These are phyloP conservation scores for Akebia trifoliata DNA, from an alignment of 164 flowering plant species.

Conservation along the genomic window DNA sequence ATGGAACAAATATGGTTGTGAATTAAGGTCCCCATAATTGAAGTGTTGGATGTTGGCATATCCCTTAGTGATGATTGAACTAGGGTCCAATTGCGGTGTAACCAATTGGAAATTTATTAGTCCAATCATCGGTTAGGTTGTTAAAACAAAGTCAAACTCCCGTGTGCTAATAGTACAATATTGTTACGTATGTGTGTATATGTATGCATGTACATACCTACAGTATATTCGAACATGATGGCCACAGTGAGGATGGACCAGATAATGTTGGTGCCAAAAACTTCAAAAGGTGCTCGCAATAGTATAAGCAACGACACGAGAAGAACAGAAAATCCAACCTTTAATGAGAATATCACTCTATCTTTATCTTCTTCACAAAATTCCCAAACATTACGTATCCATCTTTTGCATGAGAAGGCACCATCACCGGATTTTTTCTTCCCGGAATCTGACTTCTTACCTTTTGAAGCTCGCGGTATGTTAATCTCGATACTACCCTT, in stretches of 20 bases:
- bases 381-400: conserved; percentile 42
- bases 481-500: conserved; percentile 31
- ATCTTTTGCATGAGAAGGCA: conserved; percentile 21
- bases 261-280: conserved; percentile 71
- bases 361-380: conserved; percentile 57
- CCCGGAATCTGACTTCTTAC: conserved; percentile 1
- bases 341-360: conserved; percentile 60
- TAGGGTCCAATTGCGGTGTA: no score
- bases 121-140: no score
- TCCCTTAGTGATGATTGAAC: no score
- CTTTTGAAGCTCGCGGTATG: conserved; percentile 2
- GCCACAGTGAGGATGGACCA: conserved; percentile 90
- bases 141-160: no score
- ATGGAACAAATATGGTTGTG: no score
- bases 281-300: conserved; percentile 53
- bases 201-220: conserved; percentile 40
- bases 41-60: no score
- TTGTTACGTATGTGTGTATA: neutral
- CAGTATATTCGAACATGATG: conserved; percentile 82
- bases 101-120: no score
- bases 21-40: no score
- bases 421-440: conserved; percentile 12
- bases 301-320: conserved; percentile 72
- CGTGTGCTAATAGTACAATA: no score
- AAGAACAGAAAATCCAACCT: conserved; percentile 72